Evolutionary conservation across 1,139 yeast species (phyloP).

Genomic region (Casaregolazyma suthepensis): DNA sequence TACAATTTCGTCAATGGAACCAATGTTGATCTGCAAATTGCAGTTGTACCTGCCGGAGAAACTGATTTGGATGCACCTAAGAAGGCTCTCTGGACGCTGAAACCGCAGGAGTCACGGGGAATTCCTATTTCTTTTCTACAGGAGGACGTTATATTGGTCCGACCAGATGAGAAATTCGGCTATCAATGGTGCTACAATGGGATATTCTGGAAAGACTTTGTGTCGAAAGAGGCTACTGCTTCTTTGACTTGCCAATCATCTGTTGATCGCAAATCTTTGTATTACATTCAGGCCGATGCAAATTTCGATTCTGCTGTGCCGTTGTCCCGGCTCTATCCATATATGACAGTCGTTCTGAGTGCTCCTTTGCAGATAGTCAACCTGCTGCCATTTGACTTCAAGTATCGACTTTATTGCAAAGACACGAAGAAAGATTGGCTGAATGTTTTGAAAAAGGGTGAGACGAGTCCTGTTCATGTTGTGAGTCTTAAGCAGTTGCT

Average conservation of each 20-base stretch:
- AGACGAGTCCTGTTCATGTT: slow-evolving; percentile 67
- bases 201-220: slow-evolving; percentile 60
- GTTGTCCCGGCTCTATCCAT: slow-evolving; percentile 72
- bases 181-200: slow-evolving; percentile 63
- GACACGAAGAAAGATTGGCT: slow-evolving; percentile 66
- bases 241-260: slow-evolving; percentile 27
- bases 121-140: slow-evolving; percentile 71
- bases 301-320: slow-evolving; percentile 59
- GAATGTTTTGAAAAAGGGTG: slow-evolving; percentile 57
- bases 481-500: slow-evolving; percentile 68
- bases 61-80: slow-evolving; percentile 12
- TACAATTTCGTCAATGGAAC: slow-evolving; percentile 65
- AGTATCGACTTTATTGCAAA: slow-evolving; percentile 73
- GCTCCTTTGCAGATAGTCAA: slow-evolving; percentile 88
- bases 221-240: slow-evolving; percentile 1
- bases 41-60: slow-evolving; percentile 19
- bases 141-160: slow-evolving; percentile 49
- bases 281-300: slow-evolving; percentile 72
- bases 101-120: slow-evolving; percentile 52
- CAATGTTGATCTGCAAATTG: slow-evolving; percentile 49
- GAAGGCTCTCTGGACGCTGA: slow-evolving; percentile 30
- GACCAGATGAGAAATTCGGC: slow-evolving; percentile 51
- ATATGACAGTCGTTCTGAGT: slow-evolving; percentile 67
- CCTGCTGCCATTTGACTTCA: slow-evolving; percentile 73
- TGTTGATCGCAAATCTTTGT: slow-evolving; percentile 34